These are phyloP conservation scores for Caloboletus firmus DNA, from an alignment of 1,284 basidiomycete genomes.

Conservation along the genomic window DNA sequence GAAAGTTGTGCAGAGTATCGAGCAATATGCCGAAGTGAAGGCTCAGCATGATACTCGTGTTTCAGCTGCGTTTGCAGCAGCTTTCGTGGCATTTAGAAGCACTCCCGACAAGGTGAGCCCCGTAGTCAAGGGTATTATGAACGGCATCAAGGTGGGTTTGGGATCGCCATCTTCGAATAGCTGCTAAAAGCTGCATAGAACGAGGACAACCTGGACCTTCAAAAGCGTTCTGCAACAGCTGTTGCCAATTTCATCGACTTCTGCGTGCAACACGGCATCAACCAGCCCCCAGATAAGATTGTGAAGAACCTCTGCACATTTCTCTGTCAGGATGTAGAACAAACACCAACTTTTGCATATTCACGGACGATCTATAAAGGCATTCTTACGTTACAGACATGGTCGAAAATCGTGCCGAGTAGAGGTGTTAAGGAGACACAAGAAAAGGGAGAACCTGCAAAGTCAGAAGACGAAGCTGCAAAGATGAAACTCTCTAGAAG, in stretches of 20 bases:
- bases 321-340: slow-evolving; percentile 87
- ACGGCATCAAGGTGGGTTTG: slow-evolving; percentile 83
- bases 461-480: slow-evolving; percentile 49
- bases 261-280: slow-evolving; percentile 68
- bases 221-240: slow-evolving; percentile 85
- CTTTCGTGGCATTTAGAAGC: slow-evolving; percentile 82
- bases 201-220: slow-evolving; percentile 88
- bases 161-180: neutral
- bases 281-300: slow-evolving; percentile 84
- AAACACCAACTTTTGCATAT: slow-evolving; percentile 86
- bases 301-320: slow-evolving; percentile 98
- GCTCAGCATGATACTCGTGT: slow-evolving; percentile 86
- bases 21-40: slow-evolving; percentile 84
- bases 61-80: slow-evolving; percentile 85
- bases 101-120: slow-evolving; percentile 94
- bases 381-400: slow-evolving; percentile 72
- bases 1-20: slow-evolving; percentile 74
- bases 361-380: slow-evolving; percentile 63
- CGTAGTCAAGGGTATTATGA: slow-evolving; percentile 97
- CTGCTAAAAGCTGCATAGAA: slow-evolving; percentile 50
- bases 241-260: slow-evolving; percentile 89
- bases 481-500: slow-evolving; percentile 68
- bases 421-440: slow-evolving; percentile 50
- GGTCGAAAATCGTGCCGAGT: slow-evolving; percentile 32
- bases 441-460: slow-evolving; percentile 42